Conservation (phyloP, 768 basidiomycete species). For the Panaeolus papilionaceus region DNA sequence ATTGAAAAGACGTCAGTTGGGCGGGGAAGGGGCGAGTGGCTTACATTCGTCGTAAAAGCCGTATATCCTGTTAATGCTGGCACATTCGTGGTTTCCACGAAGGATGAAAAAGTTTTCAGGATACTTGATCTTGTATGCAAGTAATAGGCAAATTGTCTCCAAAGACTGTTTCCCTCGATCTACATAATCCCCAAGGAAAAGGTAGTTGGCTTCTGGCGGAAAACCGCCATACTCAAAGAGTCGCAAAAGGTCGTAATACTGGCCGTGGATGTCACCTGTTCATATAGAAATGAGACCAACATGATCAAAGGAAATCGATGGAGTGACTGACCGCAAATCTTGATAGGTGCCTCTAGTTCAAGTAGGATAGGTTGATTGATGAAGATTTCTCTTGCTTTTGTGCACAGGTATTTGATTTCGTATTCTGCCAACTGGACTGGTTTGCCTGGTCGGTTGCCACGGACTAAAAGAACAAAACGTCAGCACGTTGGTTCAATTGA, state of each 20-base stretch:
- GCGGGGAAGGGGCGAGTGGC: slow-evolving; percentile 38
- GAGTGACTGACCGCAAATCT: slow-evolving; percentile 90
- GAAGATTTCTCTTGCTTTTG: slow-evolving; percentile 98
- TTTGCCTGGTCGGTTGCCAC: slow-evolving; percentile 98
- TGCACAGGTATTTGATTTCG: slow-evolving; percentile 99
- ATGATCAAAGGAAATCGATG: slow-evolving; percentile 25
- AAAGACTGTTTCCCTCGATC: slow-evolving; percentile 99
- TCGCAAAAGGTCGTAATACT: slow-evolving; percentile 98
- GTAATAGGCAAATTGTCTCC: slow-evolving; percentile 98
- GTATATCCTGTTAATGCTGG: slow-evolving; percentile 99
- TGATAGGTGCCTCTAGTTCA: slow-evolving; percentile 98
- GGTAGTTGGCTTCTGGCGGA: slow-evolving; percentile 99
- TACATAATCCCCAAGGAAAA: slow-evolving; percentile 99
- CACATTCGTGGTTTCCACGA: slow-evolving; percentile 98
- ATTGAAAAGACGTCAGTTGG: slow-evolving; percentile 16
- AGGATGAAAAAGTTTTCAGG: slow-evolving; percentile 99
- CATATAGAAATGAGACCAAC: slow-evolving; percentile 21
- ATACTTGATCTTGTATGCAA: slow-evolving; percentile 99
- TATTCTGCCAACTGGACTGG: slow-evolving; percentile 98
- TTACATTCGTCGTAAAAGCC: slow-evolving; percentile 99
- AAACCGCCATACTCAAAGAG: slow-evolving; percentile 99
- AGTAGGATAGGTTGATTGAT: slow-evolving; percentile 98
- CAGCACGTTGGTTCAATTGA: slow-evolving; percentile 22
- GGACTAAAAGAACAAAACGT: slow-evolving; percentile 56
- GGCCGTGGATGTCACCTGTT: slow-evolving; percentile 96